Base-by-base conservation (phyloP, 2,329 filamentous ascomycete species). In the Xylogone sp. region DNA sequence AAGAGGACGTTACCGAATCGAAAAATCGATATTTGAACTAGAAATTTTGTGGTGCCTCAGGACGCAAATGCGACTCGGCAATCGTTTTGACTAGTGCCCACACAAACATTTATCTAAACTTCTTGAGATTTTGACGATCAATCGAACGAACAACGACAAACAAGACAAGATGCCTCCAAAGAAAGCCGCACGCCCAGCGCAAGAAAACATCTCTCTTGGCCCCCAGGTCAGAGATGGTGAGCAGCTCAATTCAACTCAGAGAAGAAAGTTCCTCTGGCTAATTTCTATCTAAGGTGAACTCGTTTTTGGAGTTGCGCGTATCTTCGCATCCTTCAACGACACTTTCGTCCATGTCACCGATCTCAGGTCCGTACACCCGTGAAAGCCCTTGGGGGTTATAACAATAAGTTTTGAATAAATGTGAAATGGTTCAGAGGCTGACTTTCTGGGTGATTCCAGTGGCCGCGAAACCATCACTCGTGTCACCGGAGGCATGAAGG, bases 401-500 rank as follows among this genome's bases (percentile, higher is more conserved):
- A 56, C 24, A 6, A 39, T 39, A 39, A 16, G 34, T 39, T n/a
- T n/a, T 39, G 12, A 13, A 39, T 64, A 56, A 57, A 44, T 39
- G 54, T 62, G 59, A 59, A 64, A 57, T 66, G 67, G 69, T 69
- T 70, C 65, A 73, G 61, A 78, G 76, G 78, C 83, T 86, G 78
- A 87, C 78, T 71, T 74, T 71, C 74, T 82, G 79, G 78, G 78
- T 84, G 79, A 83, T 84, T 82, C 75, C 81, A 95, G 90, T 80
- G 94, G 94, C 81, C 94, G 94, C 79, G 94, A 99, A 88, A 99
- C 95, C 80, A 97, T 99, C 82, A 90, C 86, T 86, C 92, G 94
- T 90, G 93, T 99, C 67, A 99, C 95, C 70, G 94, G 95, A 82
- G 95, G 95, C 74, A 99, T 99, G 94, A 99, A 99, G 86, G 94